Conservation (phyloP, 2,329 filamentous ascomycete genomes). For the Albifimbria verrucaria region DNA sequence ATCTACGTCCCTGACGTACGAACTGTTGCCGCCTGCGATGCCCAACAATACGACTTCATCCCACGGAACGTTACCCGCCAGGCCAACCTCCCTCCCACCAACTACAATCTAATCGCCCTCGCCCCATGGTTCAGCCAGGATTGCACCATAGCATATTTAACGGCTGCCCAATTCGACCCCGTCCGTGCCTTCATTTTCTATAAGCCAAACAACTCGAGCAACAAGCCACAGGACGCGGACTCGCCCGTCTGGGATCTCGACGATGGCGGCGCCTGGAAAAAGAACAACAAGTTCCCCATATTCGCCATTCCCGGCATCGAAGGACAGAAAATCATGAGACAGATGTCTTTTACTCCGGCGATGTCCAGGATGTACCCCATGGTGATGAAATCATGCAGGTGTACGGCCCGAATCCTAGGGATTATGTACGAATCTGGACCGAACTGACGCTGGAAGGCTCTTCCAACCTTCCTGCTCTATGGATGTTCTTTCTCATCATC, state of each 20-base stretch:
- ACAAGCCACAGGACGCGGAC: slow-evolving; percentile 61
- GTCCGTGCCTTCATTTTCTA: slow-evolving; percentile 65
- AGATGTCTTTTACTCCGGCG: slow-evolving; percentile 75
- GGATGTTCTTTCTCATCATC: slow-evolving; percentile 74
- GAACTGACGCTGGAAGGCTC: slow-evolving; percentile 46
- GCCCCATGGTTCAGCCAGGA: slow-evolving; percentile 78
- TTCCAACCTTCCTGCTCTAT: slow-evolving; percentile 65
- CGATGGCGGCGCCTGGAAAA: slow-evolving; percentile 69
- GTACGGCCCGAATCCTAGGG: slow-evolving; percentile 52
- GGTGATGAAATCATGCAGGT: slow-evolving; percentile 52
- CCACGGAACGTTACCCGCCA: slow-evolving; percentile 72
- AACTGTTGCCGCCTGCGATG: slow-evolving; percentile 56
- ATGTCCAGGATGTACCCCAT: slow-evolving; percentile 59
- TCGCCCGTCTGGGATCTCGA: slow-evolving; percentile 68
- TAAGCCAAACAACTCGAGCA: slow-evolving; percentile 50
- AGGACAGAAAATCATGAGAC: slow-evolving; percentile 66
- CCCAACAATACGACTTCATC: slow-evolving; percentile 61
- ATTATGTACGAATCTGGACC: slow-evolving; percentile 60
- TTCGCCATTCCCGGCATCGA: slow-evolving; percentile 72
- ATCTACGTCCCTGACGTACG: slow-evolving; percentile 78
- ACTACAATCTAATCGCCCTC: slow-evolving; percentile 74
- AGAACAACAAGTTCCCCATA: slow-evolving; percentile 69
- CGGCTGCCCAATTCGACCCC: slow-evolving; percentile 53
- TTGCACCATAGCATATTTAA: slow-evolving; percentile 73
- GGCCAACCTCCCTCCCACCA: slow-evolving; percentile 62